These are phyloP conservation scores for Suhomyces pyralidae DNA, from an alignment of 805 yeast species.

Conservation along the genomic window DNA sequence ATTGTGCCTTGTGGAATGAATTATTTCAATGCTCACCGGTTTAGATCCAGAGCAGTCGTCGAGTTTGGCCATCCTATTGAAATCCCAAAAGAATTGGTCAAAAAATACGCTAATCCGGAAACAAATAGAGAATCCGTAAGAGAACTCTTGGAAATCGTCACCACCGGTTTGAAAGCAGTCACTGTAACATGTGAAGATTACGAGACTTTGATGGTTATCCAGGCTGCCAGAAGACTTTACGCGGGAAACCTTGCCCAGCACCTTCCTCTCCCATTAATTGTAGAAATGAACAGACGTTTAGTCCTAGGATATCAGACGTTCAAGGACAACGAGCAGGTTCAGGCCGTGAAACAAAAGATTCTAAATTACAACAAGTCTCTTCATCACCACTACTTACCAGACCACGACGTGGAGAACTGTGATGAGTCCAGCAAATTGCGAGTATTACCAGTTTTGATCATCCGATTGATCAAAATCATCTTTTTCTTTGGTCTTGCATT, in stretches of 20 bases:
- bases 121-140: conserved; percentile 72
- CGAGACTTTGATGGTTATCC: conserved; percentile 84
- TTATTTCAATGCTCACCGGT: conserved; percentile 93
- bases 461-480: conserved; percentile 55
- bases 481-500: conserved; percentile 62
- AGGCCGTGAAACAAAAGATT: conserved; percentile 59
- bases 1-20: conserved; percentile 98
- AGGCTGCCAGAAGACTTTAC: conserved; percentile 88
- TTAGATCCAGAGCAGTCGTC: conserved; percentile 90
- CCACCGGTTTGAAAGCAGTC: conserved; percentile 74
- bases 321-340: conserved; percentile 66
- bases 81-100: conserved; percentile 54
- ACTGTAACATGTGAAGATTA: conserved; percentile 87
- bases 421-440: conserved; percentile 48
- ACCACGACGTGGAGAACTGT: conserved; percentile 58
- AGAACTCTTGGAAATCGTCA: conserved; percentile 64
- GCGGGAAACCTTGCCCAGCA: conserved; percentile 67
- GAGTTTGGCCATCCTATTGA: conserved; percentile 90
- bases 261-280: conserved; percentile 76
- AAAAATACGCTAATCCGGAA: conserved; percentile 60
- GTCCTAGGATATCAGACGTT: conserved; percentile 77
- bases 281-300: conserved; percentile 87
- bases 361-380: conserved; percentile 63
- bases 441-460: conserved; percentile 50
- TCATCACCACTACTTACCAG: conserved; percentile 49